These are phyloP conservation scores for Logfia minima DNA, from an alignment of 129 eudicot genomes.

Conservation along the genomic window DNA sequence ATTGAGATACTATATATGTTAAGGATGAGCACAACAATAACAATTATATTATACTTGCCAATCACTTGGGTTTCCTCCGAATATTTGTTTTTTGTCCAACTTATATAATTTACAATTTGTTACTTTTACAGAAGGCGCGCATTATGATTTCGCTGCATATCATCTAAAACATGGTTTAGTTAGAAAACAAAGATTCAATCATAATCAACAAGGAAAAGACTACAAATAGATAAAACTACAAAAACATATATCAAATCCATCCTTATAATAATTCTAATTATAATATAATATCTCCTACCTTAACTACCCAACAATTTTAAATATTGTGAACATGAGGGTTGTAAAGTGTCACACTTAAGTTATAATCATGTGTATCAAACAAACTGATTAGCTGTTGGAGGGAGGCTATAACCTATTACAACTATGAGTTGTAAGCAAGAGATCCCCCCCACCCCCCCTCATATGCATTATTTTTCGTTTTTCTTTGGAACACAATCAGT, in stretches of 20 bases:
- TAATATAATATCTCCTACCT: constrained; percentile 17
- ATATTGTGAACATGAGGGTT: constrained; percentile 33
- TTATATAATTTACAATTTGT: too few species aligned
- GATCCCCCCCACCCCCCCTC: neutral
- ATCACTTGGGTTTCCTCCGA: too few species aligned
- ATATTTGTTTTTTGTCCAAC: too few species aligned
- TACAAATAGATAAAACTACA: neutral
- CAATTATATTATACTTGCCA: too few species aligned
- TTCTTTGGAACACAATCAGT: constrained; percentile 35
- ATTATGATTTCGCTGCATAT: too few species aligned
- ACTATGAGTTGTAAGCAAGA: constrained; percentile 46
- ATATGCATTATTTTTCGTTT: constrained; percentile 27
- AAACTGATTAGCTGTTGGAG: constrained; percentile 45
- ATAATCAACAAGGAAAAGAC: neutral
- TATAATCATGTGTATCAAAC: constrained; percentile 40
- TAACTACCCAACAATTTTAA: constrained; percentile 22
- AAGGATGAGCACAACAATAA: too few species aligned
- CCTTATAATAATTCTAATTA: neutral
- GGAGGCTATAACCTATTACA: constrained; percentile 31
- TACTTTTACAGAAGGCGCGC: too few species aligned
- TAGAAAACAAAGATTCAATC: neutral
- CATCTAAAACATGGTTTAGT: neutral
- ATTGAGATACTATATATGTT: too few species aligned
- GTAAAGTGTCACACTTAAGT: constrained; percentile 36
- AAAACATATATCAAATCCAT: neutral